These are phyloP conservation scores for Tubosaeta sp. DNA, from an alignment of 768 basidiomycete genomes.

Conservation along the genomic window DNA sequence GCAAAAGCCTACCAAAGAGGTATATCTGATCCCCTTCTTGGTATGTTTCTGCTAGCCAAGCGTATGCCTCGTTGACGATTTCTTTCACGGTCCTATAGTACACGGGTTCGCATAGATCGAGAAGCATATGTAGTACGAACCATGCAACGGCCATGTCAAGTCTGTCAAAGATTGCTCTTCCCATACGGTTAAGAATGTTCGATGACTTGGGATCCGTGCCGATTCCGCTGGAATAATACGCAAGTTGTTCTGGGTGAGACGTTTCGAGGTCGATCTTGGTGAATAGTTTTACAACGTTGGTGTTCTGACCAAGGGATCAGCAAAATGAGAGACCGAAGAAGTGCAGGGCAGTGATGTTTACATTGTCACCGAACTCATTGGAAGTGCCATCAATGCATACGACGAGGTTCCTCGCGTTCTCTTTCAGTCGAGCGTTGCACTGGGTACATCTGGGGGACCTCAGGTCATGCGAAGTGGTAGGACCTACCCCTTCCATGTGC, in stretches of 20 bases:
- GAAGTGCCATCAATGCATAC: conserved; percentile 25
- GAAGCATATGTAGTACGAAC: too few relatives aligned
- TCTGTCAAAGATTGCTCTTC: too few relatives aligned
- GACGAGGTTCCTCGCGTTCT: conserved; percentile 17
- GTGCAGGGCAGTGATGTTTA: not conserved
- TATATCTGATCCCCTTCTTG: too few relatives aligned
- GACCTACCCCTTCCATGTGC: too few relatives aligned
- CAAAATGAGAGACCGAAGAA: not conserved
- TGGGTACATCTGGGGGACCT: conserved; percentile 2
- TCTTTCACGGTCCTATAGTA: too few relatives aligned
- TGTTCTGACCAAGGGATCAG: conserved; percentile 28
- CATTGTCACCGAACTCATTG: conserved; percentile 21
- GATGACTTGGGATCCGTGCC: conserved; percentile 31
- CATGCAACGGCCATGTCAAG: too few relatives aligned
- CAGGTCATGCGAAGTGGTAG: too few relatives aligned
- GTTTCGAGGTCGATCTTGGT: conserved; percentile 22
- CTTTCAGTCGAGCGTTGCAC: conserved; percentile 10
- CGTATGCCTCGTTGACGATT: too few relatives aligned
- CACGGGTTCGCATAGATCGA: too few relatives aligned
- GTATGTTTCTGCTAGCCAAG: too few relatives aligned
- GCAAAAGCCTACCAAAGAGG: too few relatives aligned
- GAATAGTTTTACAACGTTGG: conserved; percentile 37
- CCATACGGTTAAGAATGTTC: conserved; percentile 14
- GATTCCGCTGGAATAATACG: conserved; percentile 38
- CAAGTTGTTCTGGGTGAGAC: conserved; percentile 20